These are phyloP conservation scores for Pulveroboletus sp. DNA, from an alignment of 768 basidiomycete species.

Conservation along the genomic window DNA sequence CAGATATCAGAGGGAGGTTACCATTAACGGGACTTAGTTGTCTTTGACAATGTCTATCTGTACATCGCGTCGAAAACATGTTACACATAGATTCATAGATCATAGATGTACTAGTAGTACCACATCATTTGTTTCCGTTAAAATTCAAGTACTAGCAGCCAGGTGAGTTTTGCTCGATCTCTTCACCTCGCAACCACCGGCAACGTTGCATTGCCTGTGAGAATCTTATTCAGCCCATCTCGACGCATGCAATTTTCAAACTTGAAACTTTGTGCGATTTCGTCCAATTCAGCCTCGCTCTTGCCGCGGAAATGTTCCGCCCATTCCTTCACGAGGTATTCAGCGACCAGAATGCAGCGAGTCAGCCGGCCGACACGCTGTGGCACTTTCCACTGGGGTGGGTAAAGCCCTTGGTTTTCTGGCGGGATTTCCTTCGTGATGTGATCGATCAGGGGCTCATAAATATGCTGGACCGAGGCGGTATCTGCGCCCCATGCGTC, in stretches of 20 bases:
- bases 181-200: constrained; percentile 1
- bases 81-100: not conserved
- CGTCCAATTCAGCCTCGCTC: constrained; percentile 61
- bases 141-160: no score
- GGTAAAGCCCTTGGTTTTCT: constrained; percentile 56
- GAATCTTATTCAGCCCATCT: constrained; percentile 58
- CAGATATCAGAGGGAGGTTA: no score
- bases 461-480: constrained; percentile 50
- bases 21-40: no score
- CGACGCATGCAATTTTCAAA: constrained; percentile 69
- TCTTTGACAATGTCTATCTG: no score
- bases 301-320: constrained; percentile 65
- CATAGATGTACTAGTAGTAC: no score
- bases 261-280: constrained; percentile 71
- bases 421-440: constrained; percentile 54
- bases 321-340: constrained; percentile 73
- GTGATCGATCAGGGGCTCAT: constrained; percentile 64
- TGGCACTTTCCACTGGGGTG: constrained; percentile 59
- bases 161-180: no score
- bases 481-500: constrained; percentile 81
- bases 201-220: constrained; percentile 41
- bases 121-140: no score
- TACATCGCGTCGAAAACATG: not conserved
- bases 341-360: constrained; percentile 66
- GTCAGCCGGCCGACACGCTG: constrained; percentile 56